These are phyloP conservation scores for Myxozyma nipponensis DNA, from an alignment of 805 yeast species.

Conservation along the genomic window DNA sequence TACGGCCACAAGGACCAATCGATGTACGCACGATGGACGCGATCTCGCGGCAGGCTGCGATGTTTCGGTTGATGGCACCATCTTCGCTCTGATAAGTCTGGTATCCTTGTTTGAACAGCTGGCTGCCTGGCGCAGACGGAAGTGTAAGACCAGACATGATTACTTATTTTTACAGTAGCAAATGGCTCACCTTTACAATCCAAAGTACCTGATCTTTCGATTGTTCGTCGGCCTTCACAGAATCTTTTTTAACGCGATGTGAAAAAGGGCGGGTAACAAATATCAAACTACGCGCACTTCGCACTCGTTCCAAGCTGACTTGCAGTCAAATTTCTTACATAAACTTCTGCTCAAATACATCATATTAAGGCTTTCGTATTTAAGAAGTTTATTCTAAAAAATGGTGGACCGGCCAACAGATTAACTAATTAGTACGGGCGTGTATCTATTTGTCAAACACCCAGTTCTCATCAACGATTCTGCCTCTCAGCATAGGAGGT, in stretches of 20 bases:
- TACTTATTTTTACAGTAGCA: no score
- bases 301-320: neutral
- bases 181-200: no score
- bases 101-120: constrained; percentile 93
- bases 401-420: constrained; percentile 24
- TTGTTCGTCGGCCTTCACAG: neutral
- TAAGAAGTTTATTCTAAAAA: no score
- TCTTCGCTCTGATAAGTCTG: constrained; percentile 81
- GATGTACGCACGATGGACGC: constrained; percentile 88
- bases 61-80: constrained; percentile 90
- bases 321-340: neutral
- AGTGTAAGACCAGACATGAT: constrained; percentile 74
- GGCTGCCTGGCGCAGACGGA: constrained; percentile 90
- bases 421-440: neutral
- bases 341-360: no score
- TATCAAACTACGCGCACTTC: neutral
- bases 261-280: neutral
- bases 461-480: constrained; percentile 95
- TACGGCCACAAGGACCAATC: constrained; percentile 96
- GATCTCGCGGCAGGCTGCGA: constrained; percentile 91
- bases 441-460: constrained; percentile 44
- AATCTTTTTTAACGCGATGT: neutral
- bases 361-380: no score
- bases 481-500: constrained; percentile 89
- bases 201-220: no score